Percentiles rank a stretch among this genome's conserved stretches.
phyloP scores from a whole-genome alignment of 768 basidiomycete species.

The Phylloporus arenicola region DNA sequence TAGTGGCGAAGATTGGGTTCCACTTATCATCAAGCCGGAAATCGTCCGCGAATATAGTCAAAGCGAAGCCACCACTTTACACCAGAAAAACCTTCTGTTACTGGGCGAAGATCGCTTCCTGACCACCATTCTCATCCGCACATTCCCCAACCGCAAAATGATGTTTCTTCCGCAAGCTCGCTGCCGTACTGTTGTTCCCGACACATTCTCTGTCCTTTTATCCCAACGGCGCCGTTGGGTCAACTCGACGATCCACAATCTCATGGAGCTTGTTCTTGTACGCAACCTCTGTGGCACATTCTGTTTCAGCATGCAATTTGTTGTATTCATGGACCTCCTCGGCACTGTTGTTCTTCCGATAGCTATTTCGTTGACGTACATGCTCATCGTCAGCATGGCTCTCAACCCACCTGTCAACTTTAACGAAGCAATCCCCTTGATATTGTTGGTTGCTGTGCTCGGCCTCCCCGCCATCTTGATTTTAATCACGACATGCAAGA shows the following conservation, averaged over 20 bases:
- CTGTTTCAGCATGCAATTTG: conserved; percentile 99
- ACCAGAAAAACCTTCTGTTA: conserved; percentile 95
- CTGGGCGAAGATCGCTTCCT: conserved; percentile 99
- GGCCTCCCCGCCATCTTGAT: conserved; percentile 92
- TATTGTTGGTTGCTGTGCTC: conserved; percentile 84
- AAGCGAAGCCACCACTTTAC: conserved; percentile 85
- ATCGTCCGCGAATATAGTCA: conserved; percentile 98
- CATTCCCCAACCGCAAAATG: conserved; percentile 99
- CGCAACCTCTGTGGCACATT: conserved; percentile 98
- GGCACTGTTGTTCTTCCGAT: conserved; percentile 91
- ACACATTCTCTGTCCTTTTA: conserved; percentile 87
- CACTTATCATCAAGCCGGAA: conserved; percentile 93
- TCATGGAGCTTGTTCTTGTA: conserved; percentile 97
- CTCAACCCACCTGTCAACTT: conserved; percentile 79
- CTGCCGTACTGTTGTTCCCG: conserved; percentile 93
- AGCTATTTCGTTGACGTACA: conserved; percentile 87
- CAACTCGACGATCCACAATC: conserved; percentile 98
- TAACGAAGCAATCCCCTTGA: conserved; percentile 88
- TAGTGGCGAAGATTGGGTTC: conserved; percentile 93
- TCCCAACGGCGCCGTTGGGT: conserved; percentile 99
- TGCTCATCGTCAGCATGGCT: conserved; percentile 77
- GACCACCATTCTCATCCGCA: conserved; percentile 91
- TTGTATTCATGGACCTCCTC: conserved; percentile 95
- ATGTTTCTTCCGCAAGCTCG: conserved; percentile 96
- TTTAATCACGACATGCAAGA: conserved; percentile 87